Base-by-base conservation (phyloP, 140 eudicot genomes). In the Bidens hawaiensis region DNA sequence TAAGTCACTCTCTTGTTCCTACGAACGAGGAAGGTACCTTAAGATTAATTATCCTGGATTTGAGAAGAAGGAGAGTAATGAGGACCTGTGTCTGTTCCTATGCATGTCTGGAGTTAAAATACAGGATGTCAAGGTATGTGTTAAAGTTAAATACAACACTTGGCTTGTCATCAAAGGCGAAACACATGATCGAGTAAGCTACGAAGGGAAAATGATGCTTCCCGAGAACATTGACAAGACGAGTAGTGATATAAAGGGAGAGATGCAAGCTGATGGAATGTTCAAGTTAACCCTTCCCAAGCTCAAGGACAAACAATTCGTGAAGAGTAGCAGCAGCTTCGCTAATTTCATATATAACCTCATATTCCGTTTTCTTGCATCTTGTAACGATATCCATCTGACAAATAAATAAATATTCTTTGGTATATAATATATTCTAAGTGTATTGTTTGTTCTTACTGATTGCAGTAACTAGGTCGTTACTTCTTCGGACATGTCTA, bases 201-300 rank as follows among this genome's bases (percentile, higher is more conserved):
- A 42, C 48, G 7, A 42, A n/a, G 48, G 16, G 8, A 0, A n/a
- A 14, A n/a, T 42, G 19, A 1, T 5, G 19, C 16, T 43, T 43
- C 50, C 22, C 16, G 11, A 43, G 49, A 43, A 43, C 49, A 21
- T 43, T 43, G 21, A 43, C 49, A 43, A 3, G 9, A 43, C 4
- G 9, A 43, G 21, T n/a, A 43, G 22, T 43, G 49, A 43, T 42
- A 14, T 15, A n/a, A n/a, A 43, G 21, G 49, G 49, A 43, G 49
- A 43, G 9, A 43, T 34, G 2, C 8, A n/a, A 9, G 5, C n/a
- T 3, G 49, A 43, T 4, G 49, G 49, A 43, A 43, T 43, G 22
- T 43, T 13, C 49, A 43, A n/a, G 49, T n/a, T 43, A 43, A 43
- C 49, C 49, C 49, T 43, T 43, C 49, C 49, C 49, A 43, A 43